A percentile compares a stretch with the other conserved stretches of the same genome.
Evolutionary conservation across 164 flowering plant species (phyloP).

Genomic region (Aristolochia californica): DNA sequence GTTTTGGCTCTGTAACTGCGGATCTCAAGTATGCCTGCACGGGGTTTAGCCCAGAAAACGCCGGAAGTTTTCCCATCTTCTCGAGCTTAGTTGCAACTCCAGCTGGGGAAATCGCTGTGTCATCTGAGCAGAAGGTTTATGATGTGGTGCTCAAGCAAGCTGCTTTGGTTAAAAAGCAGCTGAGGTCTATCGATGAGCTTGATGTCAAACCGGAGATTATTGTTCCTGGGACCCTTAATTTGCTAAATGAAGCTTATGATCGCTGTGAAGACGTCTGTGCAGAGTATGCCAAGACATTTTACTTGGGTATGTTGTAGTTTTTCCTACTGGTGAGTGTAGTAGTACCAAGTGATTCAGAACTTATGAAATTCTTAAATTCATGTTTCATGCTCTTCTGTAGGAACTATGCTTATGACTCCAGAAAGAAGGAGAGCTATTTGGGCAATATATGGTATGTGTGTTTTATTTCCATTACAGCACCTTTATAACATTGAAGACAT

Average conservation of each 20-base stretch:
- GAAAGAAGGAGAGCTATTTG: conserved; percentile 77
- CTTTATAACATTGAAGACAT: no score
- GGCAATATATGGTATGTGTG: conserved; percentile 87
- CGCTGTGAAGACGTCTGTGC: conserved; percentile 89
- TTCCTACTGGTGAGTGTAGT: no score
- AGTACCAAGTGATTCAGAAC: background rate
- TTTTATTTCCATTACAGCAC: no score
- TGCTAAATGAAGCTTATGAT: conserved; percentile 74
- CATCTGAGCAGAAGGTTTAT: conserved; percentile 66
- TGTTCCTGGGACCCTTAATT: conserved; percentile 36
- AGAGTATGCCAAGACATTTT: conserved; percentile 92
- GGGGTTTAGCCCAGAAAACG: conserved; percentile 12
- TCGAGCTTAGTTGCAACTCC: conserved; percentile 47
- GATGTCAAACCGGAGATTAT: conserved; percentile 47
- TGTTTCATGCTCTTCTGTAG: conserved; percentile 22
- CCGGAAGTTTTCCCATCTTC: conserved; percentile 16
- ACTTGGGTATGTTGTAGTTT: conserved; percentile 39
- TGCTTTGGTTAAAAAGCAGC: conserved; percentile 46
- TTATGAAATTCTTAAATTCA: background rate
- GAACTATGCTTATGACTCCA: conserved; percentile 82
- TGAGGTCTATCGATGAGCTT: conserved; percentile 19
- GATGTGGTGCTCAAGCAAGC: conserved; percentile 86
- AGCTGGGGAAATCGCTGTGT: conserved; percentile 37
- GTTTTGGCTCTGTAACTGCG: conserved; percentile 14
- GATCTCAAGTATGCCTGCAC: conserved; percentile 23